Conservation (phyloP, 116 monocot genomes). For the Trichopus zeylanicus region DNA sequence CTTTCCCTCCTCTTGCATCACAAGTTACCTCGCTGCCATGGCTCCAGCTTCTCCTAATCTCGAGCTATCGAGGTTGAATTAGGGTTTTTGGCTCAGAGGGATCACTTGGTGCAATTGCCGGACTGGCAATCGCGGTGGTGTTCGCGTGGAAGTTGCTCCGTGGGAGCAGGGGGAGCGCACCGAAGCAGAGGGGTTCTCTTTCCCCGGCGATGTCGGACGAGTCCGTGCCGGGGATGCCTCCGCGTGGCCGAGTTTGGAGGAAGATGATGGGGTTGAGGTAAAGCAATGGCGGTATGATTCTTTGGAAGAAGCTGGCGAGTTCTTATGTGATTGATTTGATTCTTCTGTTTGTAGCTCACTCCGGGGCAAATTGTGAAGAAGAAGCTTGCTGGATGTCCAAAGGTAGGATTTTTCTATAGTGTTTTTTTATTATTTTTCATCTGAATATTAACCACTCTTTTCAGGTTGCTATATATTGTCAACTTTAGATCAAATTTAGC, state of each 20-base stretch:
- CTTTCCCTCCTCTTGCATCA: constrained; percentile 63
- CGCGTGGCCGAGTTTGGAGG: constrained; percentile 18
- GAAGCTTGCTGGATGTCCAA: constrained; percentile 62
- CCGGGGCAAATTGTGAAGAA: constrained; percentile 61
- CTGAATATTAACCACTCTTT: background rate
- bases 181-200: constrained; percentile 41
- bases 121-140: constrained; percentile 74
- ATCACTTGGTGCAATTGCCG: constrained; percentile 80
- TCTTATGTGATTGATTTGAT: background rate
- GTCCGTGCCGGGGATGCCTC: constrained; percentile 13
- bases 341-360: constrained; percentile 37
- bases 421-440: background rate
- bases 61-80: too few species aligned
- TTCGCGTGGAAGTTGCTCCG: constrained; percentile 84
- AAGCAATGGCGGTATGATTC: background rate
- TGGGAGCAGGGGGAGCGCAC: constrained; percentile 20
- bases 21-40: too few species aligned
- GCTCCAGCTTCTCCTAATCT: too few species aligned
- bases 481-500: too few species aligned
- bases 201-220: constrained; percentile 17
- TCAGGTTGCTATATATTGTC: background rate
- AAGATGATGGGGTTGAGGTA: constrained; percentile 26
- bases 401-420: constrained; percentile 36
- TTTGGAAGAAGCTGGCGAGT: background rate
- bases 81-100: constrained; percentile 65